Evolutionary conservation across 257 asterid species (phyloP).

Genomic region (Catharanthus roseus): DNA sequence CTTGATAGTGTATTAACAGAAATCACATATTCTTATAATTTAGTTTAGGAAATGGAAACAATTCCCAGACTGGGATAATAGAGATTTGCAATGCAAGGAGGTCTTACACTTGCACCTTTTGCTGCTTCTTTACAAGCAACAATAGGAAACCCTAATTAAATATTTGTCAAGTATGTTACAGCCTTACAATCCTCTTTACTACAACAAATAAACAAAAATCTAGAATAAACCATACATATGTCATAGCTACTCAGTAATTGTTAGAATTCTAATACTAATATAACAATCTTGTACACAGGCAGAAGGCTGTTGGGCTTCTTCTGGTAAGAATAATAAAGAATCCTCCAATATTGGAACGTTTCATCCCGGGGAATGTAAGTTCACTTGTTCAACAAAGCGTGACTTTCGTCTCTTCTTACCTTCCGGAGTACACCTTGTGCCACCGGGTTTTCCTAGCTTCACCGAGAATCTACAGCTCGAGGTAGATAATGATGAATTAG

Average conservation of each 20-base stretch:
- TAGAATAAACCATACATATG: neutral
- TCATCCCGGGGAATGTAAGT: conserved; percentile 43
- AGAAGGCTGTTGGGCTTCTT: neutral
- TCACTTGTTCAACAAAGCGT: conserved; percentile 37
- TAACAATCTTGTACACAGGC: neutral
- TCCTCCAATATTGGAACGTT: neutral
- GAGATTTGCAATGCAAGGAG: neutral
- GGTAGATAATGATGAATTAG: conserved; percentile 40
- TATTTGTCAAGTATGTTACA: conserved; percentile 6
- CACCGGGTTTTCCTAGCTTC: conserved; percentile 38
- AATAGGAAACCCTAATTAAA: neutral
- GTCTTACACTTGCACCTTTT: too few species aligned
- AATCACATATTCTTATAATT: too few species aligned
- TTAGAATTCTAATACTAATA: neutral
- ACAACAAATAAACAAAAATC: neutral
- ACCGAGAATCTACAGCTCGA: conserved; percentile 36
- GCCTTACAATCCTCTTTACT: neutral
- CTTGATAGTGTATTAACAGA: too few species aligned
- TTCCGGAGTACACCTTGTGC: conserved; percentile 52
- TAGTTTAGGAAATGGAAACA: too few species aligned
- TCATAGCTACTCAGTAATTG: neutral
- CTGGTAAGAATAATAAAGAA: neutral
- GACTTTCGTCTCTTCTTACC: conserved; percentile 75
- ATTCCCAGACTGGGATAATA: too few species aligned
- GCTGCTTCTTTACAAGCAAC: neutral